A percentile compares a stretch with the other conserved stretches of the same genome.
Evolutionary conservation across 2,329 filamentous ascomycete genomes (phyloP).

Genomic region (Zasmidium cellare): DNA sequence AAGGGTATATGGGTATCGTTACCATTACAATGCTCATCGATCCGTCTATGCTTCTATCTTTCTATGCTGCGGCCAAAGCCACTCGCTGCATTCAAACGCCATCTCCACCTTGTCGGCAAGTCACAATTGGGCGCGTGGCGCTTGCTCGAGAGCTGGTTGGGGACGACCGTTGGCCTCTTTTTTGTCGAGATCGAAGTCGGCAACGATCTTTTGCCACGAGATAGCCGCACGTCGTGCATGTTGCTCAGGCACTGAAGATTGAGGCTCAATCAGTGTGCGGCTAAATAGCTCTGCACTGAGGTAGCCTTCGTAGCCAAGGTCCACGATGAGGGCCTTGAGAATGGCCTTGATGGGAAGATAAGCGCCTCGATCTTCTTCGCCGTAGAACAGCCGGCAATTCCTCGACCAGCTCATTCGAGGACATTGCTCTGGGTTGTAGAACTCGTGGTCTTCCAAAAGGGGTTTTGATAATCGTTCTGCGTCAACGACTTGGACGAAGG

Average conservation of each 20-base stretch:
- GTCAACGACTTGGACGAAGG: slow-evolving; percentile 76
- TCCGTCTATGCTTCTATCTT: slow-evolving; percentile 5
- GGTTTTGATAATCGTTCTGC: slow-evolving; percentile 64
- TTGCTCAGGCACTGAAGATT: slow-evolving; percentile 54
- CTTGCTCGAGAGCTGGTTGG: slow-evolving; percentile 10
- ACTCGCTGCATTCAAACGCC: background rate
- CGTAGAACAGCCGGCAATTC: slow-evolving; percentile 71
- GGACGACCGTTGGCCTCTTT: background rate
- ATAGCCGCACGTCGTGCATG: slow-evolving; percentile 54
- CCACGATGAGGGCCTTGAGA: slow-evolving; percentile 61
- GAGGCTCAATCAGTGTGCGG: slow-evolving; percentile 56
- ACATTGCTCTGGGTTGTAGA: slow-evolving; percentile 59
- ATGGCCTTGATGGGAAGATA: slow-evolving; percentile 68
- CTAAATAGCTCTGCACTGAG: slow-evolving; percentile 72
- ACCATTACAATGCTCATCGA: slow-evolving; percentile 1
- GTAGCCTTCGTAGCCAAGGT: slow-evolving; percentile 67
- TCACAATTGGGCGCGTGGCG: slow-evolving; percentile 22
- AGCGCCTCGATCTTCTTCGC: slow-evolving; percentile 60
- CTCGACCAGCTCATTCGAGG: slow-evolving; percentile 75
- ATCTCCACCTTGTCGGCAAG: background rate
- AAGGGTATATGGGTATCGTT: slow-evolving; percentile 10
- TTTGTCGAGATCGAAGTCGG: slow-evolving; percentile 32
- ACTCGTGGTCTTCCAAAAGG: slow-evolving; percentile 58
- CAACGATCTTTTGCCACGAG: slow-evolving; percentile 53
- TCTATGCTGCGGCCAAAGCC: background rate